phyloP scores from a whole-genome alignment of 2,329 filamentous ascomycete genomes.

The Emmonsiellopsis sp. region DNA sequence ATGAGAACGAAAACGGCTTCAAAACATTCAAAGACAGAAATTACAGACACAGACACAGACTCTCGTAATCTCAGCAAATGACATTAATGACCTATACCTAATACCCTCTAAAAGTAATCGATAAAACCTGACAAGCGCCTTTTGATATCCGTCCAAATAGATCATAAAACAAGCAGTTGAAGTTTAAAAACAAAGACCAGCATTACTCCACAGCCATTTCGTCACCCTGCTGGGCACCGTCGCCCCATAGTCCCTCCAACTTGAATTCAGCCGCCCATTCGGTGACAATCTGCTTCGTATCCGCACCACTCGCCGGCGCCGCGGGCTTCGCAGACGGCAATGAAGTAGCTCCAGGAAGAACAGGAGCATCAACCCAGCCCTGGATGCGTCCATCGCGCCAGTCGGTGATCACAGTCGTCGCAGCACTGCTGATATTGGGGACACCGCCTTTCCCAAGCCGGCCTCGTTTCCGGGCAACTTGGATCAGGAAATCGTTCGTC shows the following conservation, averaged over 20 bases:
- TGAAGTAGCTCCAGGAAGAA: slow-evolving; percentile 46
- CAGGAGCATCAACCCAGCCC: slow-evolving; percentile 76
- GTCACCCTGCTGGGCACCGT: slow-evolving; percentile 38
- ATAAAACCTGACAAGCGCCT: neutral
- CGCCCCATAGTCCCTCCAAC: slow-evolving; percentile 83
- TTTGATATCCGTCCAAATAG: neutral
- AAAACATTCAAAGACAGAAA: no score
- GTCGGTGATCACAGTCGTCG: slow-evolving; percentile 90
- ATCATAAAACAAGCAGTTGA: neutral
- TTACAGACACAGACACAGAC: neutral
- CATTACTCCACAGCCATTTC: slow-evolving; percentile 31
- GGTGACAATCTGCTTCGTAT: slow-evolving; percentile 75
- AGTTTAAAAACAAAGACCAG: neutral
- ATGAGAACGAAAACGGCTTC: no score
- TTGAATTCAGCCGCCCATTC: slow-evolving; percentile 94
- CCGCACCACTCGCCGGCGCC: slow-evolving; percentile 40
- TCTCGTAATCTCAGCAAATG: slow-evolving; percentile 1
- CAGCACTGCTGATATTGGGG: slow-evolving; percentile 77
- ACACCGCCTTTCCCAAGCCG: slow-evolving; percentile 80
- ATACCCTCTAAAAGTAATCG: neutral
- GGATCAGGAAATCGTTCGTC: slow-evolving; percentile 84
- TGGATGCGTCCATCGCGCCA: slow-evolving; percentile 93
- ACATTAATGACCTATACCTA: neutral
- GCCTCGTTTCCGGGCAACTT: slow-evolving; percentile 88
- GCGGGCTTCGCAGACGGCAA: slow-evolving; percentile 18